Evolutionary conservation across 2,329 filamentous ascomycete genomes (phyloP), one percentile per base, ranked within the genome.

Genomic region (Alternaria burnsii): DNA sequence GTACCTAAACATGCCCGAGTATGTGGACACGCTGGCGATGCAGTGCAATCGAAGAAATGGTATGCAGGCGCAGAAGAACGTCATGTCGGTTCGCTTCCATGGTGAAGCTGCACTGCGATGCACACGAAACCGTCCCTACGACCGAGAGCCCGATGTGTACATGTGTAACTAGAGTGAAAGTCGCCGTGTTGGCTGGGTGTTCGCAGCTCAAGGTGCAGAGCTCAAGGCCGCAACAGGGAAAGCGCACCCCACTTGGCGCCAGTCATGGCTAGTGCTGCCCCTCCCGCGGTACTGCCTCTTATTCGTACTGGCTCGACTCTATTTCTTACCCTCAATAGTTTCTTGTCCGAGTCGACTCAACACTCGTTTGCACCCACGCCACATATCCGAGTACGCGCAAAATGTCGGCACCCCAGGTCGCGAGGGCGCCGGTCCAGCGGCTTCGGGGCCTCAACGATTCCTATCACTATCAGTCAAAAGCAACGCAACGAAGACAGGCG

Each of bases 381-480:
- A n/a, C 34, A 26, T 24, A 24, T 38, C 20, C 20, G 22, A 8
- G 26, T 42, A 46, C 56, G 28, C 54, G 55, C 55, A 56, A 32
- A 22, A 73, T 71, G 69, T 59, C 70, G 38, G 53, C 63, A 65
- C 65, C 61, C 55, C 62, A 63, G 55, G 57, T 63, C 51, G 66
- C 62, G 56, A 65, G 63, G 60, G 47, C 61, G 20, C 58, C 56
- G 61, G 43, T 66, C 40, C 59, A 66, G 28, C 75, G 73, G 47
- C 71, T 77, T 38, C 56, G 58, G n/a, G 68, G 68, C 26, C 65
- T 76, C 50, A 71, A 71, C 52, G 68, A 62, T 18, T 41, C 46
- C 14, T 59, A 63, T 43, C 61, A 66, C 22, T 67, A 67, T 26
- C 61, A 66, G 47, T 69, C 70, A 42, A 60, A 51, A 14, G 61